Base-by-base conservation (phyloP, 176 grass and related monocot species). In the Oryza glaberrima region DNA sequence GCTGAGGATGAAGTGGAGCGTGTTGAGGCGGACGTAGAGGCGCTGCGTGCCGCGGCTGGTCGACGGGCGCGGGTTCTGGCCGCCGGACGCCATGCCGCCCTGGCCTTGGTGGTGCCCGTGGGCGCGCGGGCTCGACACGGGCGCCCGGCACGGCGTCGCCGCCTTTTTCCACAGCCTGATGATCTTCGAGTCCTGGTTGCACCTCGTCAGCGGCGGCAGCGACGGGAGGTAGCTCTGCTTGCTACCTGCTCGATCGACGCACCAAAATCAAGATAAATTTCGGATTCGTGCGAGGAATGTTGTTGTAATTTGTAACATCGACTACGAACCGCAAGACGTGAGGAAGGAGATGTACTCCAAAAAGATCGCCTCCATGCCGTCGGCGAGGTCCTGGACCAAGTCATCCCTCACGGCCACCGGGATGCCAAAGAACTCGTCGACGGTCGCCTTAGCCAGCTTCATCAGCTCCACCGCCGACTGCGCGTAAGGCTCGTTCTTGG, bases 21-120 rank as follows among this genome's bases (percentile, higher is more conserved):
- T 98, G 90, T 98, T 98, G 88, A 98, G 85, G 56, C 96, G 89
- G 83, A 98, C 78, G 85, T 98, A 98, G 26, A 98, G 91, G 20
- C 96, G 88, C 79, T 95, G 96, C 25, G 96, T 95, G 66, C 96
- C 96, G 40, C 96, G 96, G 88, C 96, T 98, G 13, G 90, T 95
- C 63, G 91, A 95, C 51, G 89, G 91, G 6, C 91, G 91, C 11
- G 96, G 96, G 65, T 98, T 88, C 86, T 88, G 84, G n/a, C 91
- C 91, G 79, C 92, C 88, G 19, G 83, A 46, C 8, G 67, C 73
- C 5, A 12, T n/a, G 85, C 85, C 16, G 79, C 85, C 73, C 70
- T 85, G 87, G 74, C 87, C 67, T 11, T 83, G 61, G 85, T 76
- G 69, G 85, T 76, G 69, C 40, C 13, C 58, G 30, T 19, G n/a